phyloP scores from a whole-genome alignment of 371 early-diverging fungal species.

The Dipsacomyces acuminosporus region DNA sequence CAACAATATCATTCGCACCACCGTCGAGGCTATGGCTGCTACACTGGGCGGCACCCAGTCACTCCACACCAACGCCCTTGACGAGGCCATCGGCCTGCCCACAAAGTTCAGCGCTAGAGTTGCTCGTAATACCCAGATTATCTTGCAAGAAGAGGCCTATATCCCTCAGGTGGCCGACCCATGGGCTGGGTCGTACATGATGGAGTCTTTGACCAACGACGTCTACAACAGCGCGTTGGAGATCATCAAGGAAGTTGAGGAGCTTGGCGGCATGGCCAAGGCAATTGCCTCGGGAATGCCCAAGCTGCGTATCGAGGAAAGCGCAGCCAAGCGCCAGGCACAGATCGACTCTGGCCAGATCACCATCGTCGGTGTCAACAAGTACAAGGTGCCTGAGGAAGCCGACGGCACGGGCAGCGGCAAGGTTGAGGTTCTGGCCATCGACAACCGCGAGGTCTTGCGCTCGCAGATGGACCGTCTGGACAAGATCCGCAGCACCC shows the following conservation, averaged over 20 bases:
- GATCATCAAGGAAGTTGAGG: constrained; percentile 72
- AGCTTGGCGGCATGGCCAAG: constrained; percentile 84
- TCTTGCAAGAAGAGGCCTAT: constrained; percentile 76
- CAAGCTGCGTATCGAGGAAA: constrained; percentile 77
- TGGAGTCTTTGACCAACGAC: constrained; percentile 79
- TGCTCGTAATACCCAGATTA: constrained; percentile 83
- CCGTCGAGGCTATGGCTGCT: constrained; percentile 86
- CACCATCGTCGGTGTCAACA: constrained; percentile 83
- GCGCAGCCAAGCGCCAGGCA: constrained; percentile 80
- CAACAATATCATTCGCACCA: constrained; percentile 82
- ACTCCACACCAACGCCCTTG: constrained; percentile 79
- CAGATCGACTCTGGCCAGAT: constrained; percentile 76
- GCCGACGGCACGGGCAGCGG: constrained; percentile 47
- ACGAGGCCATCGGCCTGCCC: constrained; percentile 82
- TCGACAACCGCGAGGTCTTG: constrained; percentile 72
- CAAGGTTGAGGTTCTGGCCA: constrained; percentile 66
- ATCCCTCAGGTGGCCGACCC: constrained; percentile 82
- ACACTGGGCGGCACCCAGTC: constrained; percentile 84
- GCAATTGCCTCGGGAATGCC: constrained; percentile 85
- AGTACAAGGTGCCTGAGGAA: constrained; percentile 60
- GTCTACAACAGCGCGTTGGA: constrained; percentile 61
- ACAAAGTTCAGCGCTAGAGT: constrained; percentile 78
- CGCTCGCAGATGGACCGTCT: constrained; percentile 59
- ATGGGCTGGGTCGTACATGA: constrained; percentile 88
- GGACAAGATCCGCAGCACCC: constrained; percentile 48